These are phyloP conservation scores for Phytophthora colocasiae DNA, from an alignment of 352 stramenopile species.

Conservation along the genomic window DNA sequence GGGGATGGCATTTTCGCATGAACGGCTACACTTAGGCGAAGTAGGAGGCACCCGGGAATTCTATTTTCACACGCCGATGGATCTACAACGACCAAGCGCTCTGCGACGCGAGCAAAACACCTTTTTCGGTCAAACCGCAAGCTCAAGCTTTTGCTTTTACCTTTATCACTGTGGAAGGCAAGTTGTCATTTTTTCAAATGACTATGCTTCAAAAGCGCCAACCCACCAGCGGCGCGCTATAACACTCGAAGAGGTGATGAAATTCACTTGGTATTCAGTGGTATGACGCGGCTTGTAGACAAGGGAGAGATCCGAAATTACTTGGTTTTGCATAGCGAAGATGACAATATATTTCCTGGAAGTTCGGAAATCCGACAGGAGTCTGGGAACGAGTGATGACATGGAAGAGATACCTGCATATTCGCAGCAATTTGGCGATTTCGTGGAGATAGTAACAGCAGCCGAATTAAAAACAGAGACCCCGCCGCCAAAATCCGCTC, in stretches of 20 bases:
- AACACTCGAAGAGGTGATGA: background rate
- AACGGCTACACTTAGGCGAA: background rate
- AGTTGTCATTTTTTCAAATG: conserved; percentile 4
- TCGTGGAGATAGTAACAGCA: background rate
- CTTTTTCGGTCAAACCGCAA: conserved; percentile 1
- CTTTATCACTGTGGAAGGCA: conserved; percentile 9
- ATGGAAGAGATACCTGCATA: background rate
- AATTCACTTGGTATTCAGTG: conserved; percentile 6
- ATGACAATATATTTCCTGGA: conserved; percentile 4
- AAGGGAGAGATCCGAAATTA: conserved; percentile 18
- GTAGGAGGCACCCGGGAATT: background rate
- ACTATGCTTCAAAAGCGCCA: background rate
- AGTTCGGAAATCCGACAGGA: background rate
- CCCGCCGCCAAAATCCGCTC: conserved; percentile 1
- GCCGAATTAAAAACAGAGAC: conserved; percentile 1
- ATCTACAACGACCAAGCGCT: conserved; percentile 2
- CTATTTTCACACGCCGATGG: conserved; percentile 5
- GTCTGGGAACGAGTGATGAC: background rate
- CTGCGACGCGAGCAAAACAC: background rate
- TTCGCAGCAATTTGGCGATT: conserved; percentile 18
- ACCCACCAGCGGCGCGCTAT: too few relatives aligned
- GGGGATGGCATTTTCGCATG: conserved; percentile 10
- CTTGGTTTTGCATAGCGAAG: conserved; percentile 4
- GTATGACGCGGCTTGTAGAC: conserved; percentile 3
- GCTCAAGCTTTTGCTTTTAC: conserved; percentile 11